These are phyloP conservation scores for Pythium pectinolyticum DNA, from an alignment of 352 stramenopile genomes.

Conservation along the genomic window DNA sequence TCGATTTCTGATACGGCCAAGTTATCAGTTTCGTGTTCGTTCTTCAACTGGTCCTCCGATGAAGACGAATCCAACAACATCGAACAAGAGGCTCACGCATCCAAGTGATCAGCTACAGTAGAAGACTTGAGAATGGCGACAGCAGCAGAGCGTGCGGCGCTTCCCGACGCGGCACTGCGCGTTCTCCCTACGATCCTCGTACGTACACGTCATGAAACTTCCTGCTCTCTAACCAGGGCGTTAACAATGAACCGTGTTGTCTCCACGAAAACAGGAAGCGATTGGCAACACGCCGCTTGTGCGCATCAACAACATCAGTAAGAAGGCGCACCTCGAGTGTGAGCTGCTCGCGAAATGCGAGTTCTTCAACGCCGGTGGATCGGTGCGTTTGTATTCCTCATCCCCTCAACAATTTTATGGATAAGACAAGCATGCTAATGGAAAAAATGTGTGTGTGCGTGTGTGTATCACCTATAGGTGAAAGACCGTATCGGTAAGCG, in stretches of 20 bases:
- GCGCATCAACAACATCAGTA: conserved; percentile 88
- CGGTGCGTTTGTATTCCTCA: conserved; percentile 29
- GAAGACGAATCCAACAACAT: conserved; percentile 24
- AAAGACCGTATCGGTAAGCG: conserved; percentile 90
- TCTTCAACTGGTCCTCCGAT: conserved; percentile 8
- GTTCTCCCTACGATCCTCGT: conserved; percentile 71
- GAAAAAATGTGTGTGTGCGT: too few relatives aligned
- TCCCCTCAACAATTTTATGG: not conserved
- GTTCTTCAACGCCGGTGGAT: conserved; percentile 95
- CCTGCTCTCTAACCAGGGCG: not conserved
- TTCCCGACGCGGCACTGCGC: conserved; percentile 42
- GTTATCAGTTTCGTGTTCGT: conserved; percentile 14
- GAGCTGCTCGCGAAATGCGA: conserved; percentile 95
- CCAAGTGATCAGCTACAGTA: not conserved
- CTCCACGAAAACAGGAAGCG: conserved; percentile 28
- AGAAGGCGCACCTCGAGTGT: conserved; percentile 82
- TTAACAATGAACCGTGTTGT: too few relatives aligned
- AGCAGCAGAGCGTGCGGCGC: conserved; percentile 17
- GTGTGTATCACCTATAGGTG: conserved; percentile 31
- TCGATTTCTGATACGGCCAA: not conserved
- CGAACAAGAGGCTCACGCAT: too few relatives aligned
- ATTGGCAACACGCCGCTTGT: conserved; percentile 95
- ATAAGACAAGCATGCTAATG: too few relatives aligned
- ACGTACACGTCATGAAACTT: not conserved
- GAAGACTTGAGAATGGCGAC: conserved; percentile 19